Evolutionary conservation across 257 asterid species (phyloP).

Genomic region (Solanum arcanum): DNA sequence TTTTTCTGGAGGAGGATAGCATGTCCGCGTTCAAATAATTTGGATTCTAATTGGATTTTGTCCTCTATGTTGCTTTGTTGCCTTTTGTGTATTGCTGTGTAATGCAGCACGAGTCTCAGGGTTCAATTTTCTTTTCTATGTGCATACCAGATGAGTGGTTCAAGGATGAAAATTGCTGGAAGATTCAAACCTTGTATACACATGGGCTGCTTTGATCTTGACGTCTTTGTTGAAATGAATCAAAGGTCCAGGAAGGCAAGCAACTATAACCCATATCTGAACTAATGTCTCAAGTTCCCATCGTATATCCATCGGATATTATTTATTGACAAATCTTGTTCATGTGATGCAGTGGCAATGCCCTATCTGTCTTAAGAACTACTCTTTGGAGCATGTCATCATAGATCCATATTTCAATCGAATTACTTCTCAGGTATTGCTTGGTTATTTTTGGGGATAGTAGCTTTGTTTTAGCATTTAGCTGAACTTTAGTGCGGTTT

Average conservation of each 20-base stretch:
- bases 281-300: background rate
- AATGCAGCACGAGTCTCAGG: background rate
- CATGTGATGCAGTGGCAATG: constrained; percentile 94
- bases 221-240: constrained; percentile 92
- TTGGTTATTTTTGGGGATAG: background rate
- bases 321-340: background rate
- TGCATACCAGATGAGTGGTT: constrained; percentile 78
- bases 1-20: background rate
- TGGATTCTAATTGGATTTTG: background rate
- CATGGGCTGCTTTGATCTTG: constrained; percentile 98
- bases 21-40: background rate
- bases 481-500: background rate
- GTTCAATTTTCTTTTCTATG: constrained; percentile 4
- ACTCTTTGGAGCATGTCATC: constrained; percentile 72
- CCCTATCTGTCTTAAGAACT: constrained; percentile 91
- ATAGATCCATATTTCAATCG: constrained; percentile 87
- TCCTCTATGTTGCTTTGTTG: background rate
- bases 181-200: constrained; percentile 86
- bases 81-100: background rate
- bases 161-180: constrained; percentile 95
- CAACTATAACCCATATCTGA: background rate
- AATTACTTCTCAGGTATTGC: constrained; percentile 65
- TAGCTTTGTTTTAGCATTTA: background rate
- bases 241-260: constrained; percentile 97
- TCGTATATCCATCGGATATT: background rate